These are phyloP conservation scores for Fusarium buharicum DNA, from an alignment of 2,329 filamentous ascomycete species.

Conservation along the genomic window DNA sequence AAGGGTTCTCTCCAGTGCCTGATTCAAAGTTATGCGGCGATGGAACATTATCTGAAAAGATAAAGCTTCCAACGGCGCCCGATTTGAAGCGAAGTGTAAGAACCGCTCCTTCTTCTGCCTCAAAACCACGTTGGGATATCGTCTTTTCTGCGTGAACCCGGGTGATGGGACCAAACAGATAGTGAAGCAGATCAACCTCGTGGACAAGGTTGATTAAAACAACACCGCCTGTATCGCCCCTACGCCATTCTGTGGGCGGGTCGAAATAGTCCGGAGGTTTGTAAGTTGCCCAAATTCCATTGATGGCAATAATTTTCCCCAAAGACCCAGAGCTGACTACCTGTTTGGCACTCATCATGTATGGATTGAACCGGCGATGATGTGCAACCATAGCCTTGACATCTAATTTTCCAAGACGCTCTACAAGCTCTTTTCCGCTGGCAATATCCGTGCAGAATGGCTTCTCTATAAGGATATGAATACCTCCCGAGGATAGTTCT, in stretches of 20 bases:
- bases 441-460: constrained; percentile 59
- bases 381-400: constrained; percentile 66
- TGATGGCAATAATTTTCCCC: constrained; percentile 62
- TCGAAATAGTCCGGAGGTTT: constrained; percentile 65
- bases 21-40: constrained; percentile 66
- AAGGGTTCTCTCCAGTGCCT: constrained; percentile 68
- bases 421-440: constrained; percentile 50
- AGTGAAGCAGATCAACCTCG: constrained; percentile 68
- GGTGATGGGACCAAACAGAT: constrained; percentile 63
- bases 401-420: constrained; percentile 40
- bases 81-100: constrained; percentile 63
- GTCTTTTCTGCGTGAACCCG: constrained; percentile 63
- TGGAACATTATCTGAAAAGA: constrained; percentile 63
- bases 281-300: constrained; percentile 63
- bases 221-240: constrained; percentile 56
- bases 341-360: constrained; percentile 61
- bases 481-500: constrained; percentile 57
- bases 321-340: constrained; percentile 54
- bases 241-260: constrained; percentile 59
- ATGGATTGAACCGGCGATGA: constrained; percentile 69
- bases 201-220: constrained; percentile 70
- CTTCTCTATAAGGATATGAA: constrained; percentile 69
- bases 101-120: constrained; percentile 67
- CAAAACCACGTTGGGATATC: constrained; percentile 55
- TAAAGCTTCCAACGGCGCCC: constrained; percentile 66